A percentile compares a stretch with the other conserved stretches of the same genome.
Evolutionary conservation across 2,329 filamentous ascomycete species (phyloP).

Genomic region (Claviceps digitariae): DNA sequence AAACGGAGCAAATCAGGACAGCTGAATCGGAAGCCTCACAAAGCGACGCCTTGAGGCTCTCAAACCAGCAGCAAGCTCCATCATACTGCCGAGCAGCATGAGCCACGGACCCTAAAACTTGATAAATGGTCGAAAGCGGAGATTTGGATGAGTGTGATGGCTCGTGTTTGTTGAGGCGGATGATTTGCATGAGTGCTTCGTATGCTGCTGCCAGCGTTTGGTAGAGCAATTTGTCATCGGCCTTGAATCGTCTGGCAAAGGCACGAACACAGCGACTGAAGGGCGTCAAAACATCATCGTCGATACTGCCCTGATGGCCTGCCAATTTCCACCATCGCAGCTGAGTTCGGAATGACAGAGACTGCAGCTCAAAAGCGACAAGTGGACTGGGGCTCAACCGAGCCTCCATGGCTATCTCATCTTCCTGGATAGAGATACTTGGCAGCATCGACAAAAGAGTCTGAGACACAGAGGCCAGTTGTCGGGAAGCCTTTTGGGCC

Average conservation of each 20-base stretch:
- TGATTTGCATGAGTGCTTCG: constrained; percentile 16
- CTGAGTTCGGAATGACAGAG: constrained; percentile 46
- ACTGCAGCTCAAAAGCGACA: constrained; percentile 48
- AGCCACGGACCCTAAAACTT: constrained; percentile 36
- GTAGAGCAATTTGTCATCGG: constrained; percentile 24
- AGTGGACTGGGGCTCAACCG: constrained; percentile 42
- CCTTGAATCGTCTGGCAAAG: constrained; percentile 39
- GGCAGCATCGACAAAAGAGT: constrained; percentile 52
- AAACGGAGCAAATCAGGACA: constrained; percentile 36
- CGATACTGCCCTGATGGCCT: constrained; percentile 42
- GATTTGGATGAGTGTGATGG: constrained; percentile 25
- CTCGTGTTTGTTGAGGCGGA: constrained; percentile 21
- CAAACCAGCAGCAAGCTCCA: constrained; percentile 43
- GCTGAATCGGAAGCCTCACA: constrained; percentile 28
- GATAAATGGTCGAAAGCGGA: constrained; percentile 34
- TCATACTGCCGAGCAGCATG: constrained; percentile 30
- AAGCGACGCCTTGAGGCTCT: constrained; percentile 27
- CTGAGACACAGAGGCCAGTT: constrained; percentile 54
- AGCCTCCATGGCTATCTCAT: constrained; percentile 38
- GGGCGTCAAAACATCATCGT: constrained; percentile 53
- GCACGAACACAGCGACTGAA: constrained; percentile 49
- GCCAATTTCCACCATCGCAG: constrained; percentile 53
- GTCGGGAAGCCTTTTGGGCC: constrained; percentile 45
- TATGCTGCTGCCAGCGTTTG: constrained; percentile 20
- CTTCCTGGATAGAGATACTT: constrained; percentile 50